Base-by-base conservation (phyloP, 495 filamentous ascomycete species). In the Podospora fimiseda region DNA sequence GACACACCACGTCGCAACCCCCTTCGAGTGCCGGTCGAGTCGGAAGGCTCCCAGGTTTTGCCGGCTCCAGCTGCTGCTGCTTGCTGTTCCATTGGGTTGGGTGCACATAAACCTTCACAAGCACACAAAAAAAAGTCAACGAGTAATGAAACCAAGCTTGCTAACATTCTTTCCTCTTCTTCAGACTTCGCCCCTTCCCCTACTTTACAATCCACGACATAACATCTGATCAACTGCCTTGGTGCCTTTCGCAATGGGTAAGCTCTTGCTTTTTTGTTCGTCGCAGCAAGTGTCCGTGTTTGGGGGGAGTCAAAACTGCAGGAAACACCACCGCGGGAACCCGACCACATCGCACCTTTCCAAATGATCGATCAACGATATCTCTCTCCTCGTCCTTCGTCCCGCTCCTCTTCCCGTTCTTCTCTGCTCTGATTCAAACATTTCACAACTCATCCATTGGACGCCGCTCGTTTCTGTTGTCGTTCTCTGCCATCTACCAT, bases 191-290 rank as follows among this genome's bases (percentile, higher is more conserved):
- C 57, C 22, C 63, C 59, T 61, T 68, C 61, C 63, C 36, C 51
- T 51, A 48, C 40, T 47, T 56, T 43, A 55, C 38, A 44, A 23
- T 9, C 39, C 46, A 37, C 20, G 37, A 40, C 51, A 33, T 11
- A 33, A 33, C 21, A 47, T 22, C 44, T 55, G 50, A 54, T 55
- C 51, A 21, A 38, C 45, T 51, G 22, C 42, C 42, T 55, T 44
- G 30, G 45, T 36, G 21, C 43, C 49, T 58, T 45, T 72, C 70
- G 52, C 65, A 66, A 77, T 75, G 73, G 74, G 74, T 75, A 77
- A 75, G 73, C 67, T 59, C 65, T 63, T 64, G 60, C 65, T 59
- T 57, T n/a, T 61, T 53, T 60, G 40, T 64, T 67, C 43, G 48
- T 48, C 57, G 52, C 49, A 61, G 24, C 61, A 61, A 40, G 48